These are phyloP conservation scores for Epichloe gansuensis DNA, from an alignment of 2,329 filamentous ascomycete species.

Conservation along the genomic window DNA sequence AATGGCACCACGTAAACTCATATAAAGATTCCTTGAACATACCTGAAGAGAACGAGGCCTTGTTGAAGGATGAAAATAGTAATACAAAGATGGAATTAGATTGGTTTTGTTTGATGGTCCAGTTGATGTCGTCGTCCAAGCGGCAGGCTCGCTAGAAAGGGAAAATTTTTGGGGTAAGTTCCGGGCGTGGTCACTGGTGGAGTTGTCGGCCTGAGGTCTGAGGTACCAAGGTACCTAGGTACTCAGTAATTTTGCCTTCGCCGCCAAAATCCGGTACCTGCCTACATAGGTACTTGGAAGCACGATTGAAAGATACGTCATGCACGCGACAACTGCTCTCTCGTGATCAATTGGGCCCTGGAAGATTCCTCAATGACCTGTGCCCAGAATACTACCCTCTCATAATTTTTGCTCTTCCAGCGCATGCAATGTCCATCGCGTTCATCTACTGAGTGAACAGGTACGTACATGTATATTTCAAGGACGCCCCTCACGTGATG, in stretches of 20 bases:
- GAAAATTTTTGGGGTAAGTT: conserved; percentile 18
- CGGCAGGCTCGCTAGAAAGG: conserved; percentile 8
- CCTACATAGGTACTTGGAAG: too few relatives aligned
- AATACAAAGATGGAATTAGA: conserved; percentile 3
- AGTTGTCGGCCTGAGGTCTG: conserved; percentile 21
- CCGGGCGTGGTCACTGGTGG: conserved; percentile 8
- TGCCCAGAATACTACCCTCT: too few relatives aligned
- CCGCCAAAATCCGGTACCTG: neutral
- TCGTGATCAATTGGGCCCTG: too few relatives aligned
- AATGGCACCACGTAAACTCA: neutral
- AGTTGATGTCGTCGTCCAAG: neutral
- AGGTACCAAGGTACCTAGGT: conserved; percentile 12
- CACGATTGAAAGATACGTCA: too few relatives aligned
- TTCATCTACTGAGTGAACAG: neutral
- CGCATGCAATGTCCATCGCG: too few relatives aligned
- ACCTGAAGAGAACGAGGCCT: conserved; percentile 1
- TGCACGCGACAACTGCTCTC: too few relatives aligned
- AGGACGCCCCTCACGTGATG: conserved; percentile 2
- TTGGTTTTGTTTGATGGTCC: neutral
- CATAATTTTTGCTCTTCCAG: too few relatives aligned
- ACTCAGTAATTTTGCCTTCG: neutral
- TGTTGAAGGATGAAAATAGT: neutral
- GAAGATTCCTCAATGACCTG: too few relatives aligned
- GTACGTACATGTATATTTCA: neutral
- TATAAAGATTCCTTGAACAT: neutral